Percentiles rank a stretch among this genome's conserved stretches.
Evolutionary conservation across 768 basidiomycete genomes (phyloP).

Genomic region (Lactarius indigo): DNA sequence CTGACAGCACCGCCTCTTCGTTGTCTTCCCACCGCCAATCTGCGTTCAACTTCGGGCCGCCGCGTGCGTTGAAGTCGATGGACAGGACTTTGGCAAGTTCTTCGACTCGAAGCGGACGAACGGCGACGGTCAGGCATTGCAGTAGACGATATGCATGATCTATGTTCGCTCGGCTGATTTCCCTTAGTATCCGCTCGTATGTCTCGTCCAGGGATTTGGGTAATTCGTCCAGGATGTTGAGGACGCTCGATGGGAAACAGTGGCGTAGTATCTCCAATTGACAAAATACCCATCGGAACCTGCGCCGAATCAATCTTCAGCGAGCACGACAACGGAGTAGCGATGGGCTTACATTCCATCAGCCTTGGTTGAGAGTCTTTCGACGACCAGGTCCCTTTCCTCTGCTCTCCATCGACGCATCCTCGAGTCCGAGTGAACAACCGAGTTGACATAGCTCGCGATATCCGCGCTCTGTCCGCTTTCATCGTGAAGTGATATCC

Average conservation of each 20-base stretch:
- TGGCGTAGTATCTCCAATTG: not conserved
- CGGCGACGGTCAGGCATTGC: not conserved
- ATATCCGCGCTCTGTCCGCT: not conserved
- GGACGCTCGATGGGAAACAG: not conserved
- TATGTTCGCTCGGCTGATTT: not conserved
- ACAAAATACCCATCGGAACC: conserved; percentile 4
- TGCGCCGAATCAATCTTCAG: not conserved
- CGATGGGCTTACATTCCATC: conserved; percentile 1
- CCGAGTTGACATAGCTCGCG: not conserved
- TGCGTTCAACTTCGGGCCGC: not conserved
- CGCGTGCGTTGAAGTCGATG: not conserved
- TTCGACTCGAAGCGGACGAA: not conserved
- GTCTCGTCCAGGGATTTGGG: not conserved
- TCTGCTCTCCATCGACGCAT: not conserved
- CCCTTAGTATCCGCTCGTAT: not conserved
- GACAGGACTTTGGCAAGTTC: conserved; percentile 1
- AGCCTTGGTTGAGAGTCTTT: not conserved
- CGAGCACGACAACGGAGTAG: not conserved
- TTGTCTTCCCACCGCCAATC: not conserved
- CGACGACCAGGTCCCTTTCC: too few species aligned
- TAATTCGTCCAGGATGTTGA: not conserved
- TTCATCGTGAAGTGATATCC: not conserved
- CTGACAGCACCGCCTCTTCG: not conserved
- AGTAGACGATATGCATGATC: not conserved
- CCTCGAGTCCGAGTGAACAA: not conserved